Evolutionary conservation across 164 flowering plant species (phyloP), one percentile per base, ranked within the genome.

Genomic region (Macadamia integrifolia): DNA sequence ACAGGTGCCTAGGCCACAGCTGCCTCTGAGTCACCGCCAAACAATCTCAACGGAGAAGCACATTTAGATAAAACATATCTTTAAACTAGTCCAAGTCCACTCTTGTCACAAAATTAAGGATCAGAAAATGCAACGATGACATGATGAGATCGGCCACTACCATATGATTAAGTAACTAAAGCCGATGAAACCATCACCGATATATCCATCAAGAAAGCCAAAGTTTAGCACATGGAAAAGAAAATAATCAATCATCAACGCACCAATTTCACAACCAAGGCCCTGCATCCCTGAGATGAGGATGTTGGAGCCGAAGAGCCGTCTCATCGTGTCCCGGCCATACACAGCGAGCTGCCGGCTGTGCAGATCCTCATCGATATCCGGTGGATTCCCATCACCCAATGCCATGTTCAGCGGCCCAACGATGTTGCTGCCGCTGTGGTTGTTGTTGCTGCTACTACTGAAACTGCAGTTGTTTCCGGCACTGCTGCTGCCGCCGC

Each of bases 261-360:
- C 82, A 94, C 99, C 97, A n/a, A 92, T 89, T 76, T 94, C 99
- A 55, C 75, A 97, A 14, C 99, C 99, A 32, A 94, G 92, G 17
- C 99, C 99, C 59, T 87, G 88, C 87, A 94, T 78, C 72, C 99
- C 99, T 0, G 98, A 92, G 62, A 94, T 66, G 52, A 94, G 97
- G 62, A 92, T 77, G 70, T 89, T 90, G 10, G 99, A 85, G 0
- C 85, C 95, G 69, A 90, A 92, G 29, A 92, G 85, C 65, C 91
- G 68, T 60, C 97, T 73, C 99, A 94, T 92, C 0, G 99, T 90
- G 84, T 92, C 97, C 13, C 99, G 83, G 3, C 99, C 99, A 59
- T 94, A 92, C 59, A 92, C 98, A 0, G 97, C 98, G 14, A 92
- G 95, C 87, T 94, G 97, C 18, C 98, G 76, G 74, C 99, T 89